Base-by-base conservation (phyloP, 306 rosid genomes). In the Medicago lupulina region DNA sequence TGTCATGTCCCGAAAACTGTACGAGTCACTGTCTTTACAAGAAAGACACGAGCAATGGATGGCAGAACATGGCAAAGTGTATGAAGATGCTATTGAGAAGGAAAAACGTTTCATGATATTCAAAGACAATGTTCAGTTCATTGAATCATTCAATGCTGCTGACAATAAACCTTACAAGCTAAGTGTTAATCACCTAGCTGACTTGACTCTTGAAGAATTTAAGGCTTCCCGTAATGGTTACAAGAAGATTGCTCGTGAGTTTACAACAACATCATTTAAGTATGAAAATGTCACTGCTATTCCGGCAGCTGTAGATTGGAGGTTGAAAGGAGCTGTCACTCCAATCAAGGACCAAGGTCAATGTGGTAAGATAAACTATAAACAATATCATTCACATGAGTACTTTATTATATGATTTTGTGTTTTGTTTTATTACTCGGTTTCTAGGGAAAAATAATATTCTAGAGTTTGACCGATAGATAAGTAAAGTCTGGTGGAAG, bases 41-140 rank as follows among this genome's bases (percentile, higher is more conserved):
- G 75, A 79, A 18, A 83, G 72, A 36, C 80, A 85, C n/a, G 87
- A 85, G 17, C 71, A 83, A 11, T 85, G 89, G 91, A 83, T 79
- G 80, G 8, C 14, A 9, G n/a, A 76, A 36, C 16, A 59, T 18
- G 76, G 62, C 1, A 81, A 40, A 21, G 43, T 55, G 0, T 85
- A 83, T 8, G 8, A 66, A 0, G 67, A 83, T 41, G 63, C 9
- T 11, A 60, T 31, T 5, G 92, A 88, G 75, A 79, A 82, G 77
- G 78, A 83, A 21, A 71, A 67, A 18, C 80, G 89, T 8, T 74
- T 74, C 46, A 6, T 55, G 9, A 86, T 84, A 63, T 86, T 86
- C 80, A 79, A 71, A 57, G 46, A 74, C 44, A 88, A 86, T 44
- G 60, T 76, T 18, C 61, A 84, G 10, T 88, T n/a, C 57, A 74